A percentile compares a stretch with the other conserved stretches of the same genome.
Evolutionary conservation across 2,329 filamentous ascomycete species (phyloP).

Genomic region (Diaporthe sp.): DNA sequence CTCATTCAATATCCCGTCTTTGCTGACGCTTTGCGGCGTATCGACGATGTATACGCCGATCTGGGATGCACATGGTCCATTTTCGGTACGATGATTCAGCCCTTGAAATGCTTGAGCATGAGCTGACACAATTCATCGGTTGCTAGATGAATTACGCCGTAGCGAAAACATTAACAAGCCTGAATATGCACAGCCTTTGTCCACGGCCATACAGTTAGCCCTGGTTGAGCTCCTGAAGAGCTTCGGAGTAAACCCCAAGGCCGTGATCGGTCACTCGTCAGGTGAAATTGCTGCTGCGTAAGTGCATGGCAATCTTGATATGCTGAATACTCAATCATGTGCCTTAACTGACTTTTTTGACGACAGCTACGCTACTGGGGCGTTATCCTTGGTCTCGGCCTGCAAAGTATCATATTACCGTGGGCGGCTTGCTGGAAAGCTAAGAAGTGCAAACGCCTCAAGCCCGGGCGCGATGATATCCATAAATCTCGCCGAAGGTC

Average conservation of each 20-base stretch:
- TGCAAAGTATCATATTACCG: conserved; percentile 52
- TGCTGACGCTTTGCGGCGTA: conserved; percentile 38
- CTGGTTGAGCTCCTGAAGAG: conserved; percentile 50
- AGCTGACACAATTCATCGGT: background rate
- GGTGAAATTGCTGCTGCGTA: conserved; percentile 55
- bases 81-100: conserved; percentile 42
- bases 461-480: conserved; percentile 49
- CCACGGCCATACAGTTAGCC: conserved; percentile 48
- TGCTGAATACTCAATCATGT: background rate
- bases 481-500: conserved; percentile 45
- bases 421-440: conserved; percentile 47
- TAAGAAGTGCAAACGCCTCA: conserved; percentile 40
- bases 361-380: conserved; percentile 46
- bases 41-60: conserved; percentile 41
- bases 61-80: conserved; percentile 48
- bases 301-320: background rate
- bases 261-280: conserved; percentile 53
- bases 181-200: conserved; percentile 19
- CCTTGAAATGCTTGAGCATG: background rate
- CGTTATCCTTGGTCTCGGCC: conserved; percentile 46
- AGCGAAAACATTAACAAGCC: conserved; percentile 18
- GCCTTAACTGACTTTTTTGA: background rate
- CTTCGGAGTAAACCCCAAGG: conserved; percentile 44
- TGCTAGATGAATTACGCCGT: conserved; percentile 37
- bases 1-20: conserved; percentile 48